Evolutionary conservation across 257 asterid genomes (phyloP).

Genomic region (Solanum arcanum): DNA sequence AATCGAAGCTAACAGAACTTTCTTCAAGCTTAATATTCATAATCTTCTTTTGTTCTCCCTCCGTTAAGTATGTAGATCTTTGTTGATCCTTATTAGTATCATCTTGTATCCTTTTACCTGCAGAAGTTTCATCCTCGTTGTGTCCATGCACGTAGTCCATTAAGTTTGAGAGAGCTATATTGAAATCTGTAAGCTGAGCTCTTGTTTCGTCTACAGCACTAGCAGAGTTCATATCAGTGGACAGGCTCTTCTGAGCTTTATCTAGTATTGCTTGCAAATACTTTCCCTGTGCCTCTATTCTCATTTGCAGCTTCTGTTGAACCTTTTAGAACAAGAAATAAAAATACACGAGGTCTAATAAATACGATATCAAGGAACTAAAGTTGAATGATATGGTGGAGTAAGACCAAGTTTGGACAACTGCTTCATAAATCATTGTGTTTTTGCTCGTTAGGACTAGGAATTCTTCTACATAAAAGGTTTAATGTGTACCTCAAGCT

Average conservation of each 20-base stretch:
- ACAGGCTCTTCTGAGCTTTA: constrained; percentile 59
- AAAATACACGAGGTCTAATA: neutral
- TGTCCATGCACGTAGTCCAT: constrained; percentile 48
- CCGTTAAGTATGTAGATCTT: constrained; percentile 8
- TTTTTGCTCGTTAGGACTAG: neutral
- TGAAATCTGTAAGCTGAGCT: constrained; percentile 55
- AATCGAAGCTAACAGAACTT: constrained; percentile 47
- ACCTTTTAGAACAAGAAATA: constrained; percentile 35
- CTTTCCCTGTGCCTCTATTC: constrained; percentile 93
- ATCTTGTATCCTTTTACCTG: constrained; percentile 9
- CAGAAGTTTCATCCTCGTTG: constrained; percentile 12
- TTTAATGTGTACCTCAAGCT: constrained; percentile 49
- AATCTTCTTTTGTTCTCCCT: constrained; percentile 16
- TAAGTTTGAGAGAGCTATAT: constrained; percentile 55
- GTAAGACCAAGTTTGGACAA: neutral
- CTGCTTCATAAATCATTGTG: neutral
- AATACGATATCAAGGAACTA: neutral
- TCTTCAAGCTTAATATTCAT: constrained; percentile 39
- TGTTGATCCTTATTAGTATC: constrained; percentile 5
- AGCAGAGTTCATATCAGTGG: constrained; percentile 29
- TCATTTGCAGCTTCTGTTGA: constrained; percentile 76
- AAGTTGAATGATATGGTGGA: neutral
- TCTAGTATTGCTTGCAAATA: constrained; percentile 75
- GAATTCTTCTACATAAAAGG: neutral
- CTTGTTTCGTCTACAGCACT: constrained; percentile 40